phyloP scores from a whole-genome alignment of 371 early-diverging fungal genomes.

The Mucor racemosus region DNA sequence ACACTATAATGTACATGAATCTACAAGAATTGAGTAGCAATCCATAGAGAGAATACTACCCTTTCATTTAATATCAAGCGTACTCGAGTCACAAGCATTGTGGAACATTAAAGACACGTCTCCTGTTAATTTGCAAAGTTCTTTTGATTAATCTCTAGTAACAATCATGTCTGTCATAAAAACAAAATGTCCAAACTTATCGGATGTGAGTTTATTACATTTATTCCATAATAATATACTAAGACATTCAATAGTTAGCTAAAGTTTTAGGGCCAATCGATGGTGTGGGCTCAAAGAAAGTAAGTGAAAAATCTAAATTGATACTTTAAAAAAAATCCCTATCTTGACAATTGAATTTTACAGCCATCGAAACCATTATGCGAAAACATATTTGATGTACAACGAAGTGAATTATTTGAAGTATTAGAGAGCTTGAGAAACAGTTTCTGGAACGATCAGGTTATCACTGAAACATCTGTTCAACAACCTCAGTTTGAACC shows the following conservation, averaged over 20 bases:
- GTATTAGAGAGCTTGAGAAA: constrained; percentile 23
- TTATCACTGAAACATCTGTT: neutral
- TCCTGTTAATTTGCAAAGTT: neutral
- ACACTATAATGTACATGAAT: too few relatives aligned
- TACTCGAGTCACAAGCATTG: too few relatives aligned
- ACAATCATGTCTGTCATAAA: constrained; percentile 2
- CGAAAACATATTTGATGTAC: constrained; percentile 36
- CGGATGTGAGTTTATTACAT: neutral
- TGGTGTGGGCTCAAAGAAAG: neutral
- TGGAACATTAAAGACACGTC: neutral
- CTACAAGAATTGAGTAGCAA: too few relatives aligned
- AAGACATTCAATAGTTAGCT: neutral
- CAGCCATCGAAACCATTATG: constrained; percentile 31
- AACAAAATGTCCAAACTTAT: constrained; percentile 4
- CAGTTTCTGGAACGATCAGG: constrained; percentile 24
- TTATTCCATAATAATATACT: neutral
- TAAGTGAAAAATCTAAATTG: neutral
- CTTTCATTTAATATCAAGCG: too few relatives aligned
- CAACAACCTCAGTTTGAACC: neutral
- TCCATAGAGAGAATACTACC: too few relatives aligned
- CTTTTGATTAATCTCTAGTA: neutral
- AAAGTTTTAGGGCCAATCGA: neutral
- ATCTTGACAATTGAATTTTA: neutral
- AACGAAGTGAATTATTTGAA: constrained; percentile 30
- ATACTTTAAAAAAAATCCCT: too few relatives aligned